These are phyloP conservation scores for Platanthera guangdongensis DNA, from an alignment of 106 monocot species.

Conservation along the genomic window DNA sequence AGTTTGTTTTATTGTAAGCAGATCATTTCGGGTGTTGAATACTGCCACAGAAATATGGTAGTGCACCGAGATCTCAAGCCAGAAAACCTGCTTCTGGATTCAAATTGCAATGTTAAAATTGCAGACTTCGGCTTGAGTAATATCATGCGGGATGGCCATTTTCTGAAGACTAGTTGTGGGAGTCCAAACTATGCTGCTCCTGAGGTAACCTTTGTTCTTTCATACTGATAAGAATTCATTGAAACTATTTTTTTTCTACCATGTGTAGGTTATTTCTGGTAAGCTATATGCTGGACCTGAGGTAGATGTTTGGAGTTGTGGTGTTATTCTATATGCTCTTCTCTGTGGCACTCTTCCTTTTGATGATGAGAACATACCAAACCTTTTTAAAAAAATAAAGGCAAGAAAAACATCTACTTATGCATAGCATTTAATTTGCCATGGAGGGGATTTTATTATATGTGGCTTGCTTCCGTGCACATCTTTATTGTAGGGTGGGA, in stretches of 20 bases:
- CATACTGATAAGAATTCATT: conserved; percentile 1
- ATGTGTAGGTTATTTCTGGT: conserved; percentile 28
- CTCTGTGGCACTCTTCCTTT: conserved; percentile 23
- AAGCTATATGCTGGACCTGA: conserved; percentile 21
- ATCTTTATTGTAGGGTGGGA: conserved; percentile 29
- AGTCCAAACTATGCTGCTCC: conserved; percentile 23
- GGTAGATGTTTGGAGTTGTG: conserved; percentile 26
- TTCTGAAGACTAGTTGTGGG: conserved; percentile 35
- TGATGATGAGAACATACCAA: conserved; percentile 27
- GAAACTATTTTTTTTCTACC: background rate
- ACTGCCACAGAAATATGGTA: conserved; percentile 27
- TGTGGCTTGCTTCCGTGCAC: conserved; percentile 1
- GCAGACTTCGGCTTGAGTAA: conserved; percentile 39
- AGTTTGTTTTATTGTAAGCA: conserved; percentile 16
- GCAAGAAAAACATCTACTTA: conserved; percentile 3
- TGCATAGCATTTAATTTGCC: background rate
- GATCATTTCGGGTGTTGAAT: conserved; percentile 27
- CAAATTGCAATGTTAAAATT: conserved; percentile 37
- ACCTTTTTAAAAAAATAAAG: conserved; percentile 25
- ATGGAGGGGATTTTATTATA: background rate
- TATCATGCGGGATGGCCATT: conserved; percentile 38
- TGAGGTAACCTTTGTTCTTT: conserved; percentile 11
- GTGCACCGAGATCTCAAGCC: conserved; percentile 38
- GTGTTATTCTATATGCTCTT: conserved; percentile 24
- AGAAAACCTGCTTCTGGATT: conserved; percentile 38